Evolutionary conservation across 306 rosid genomes (phyloP), one percentile per base, ranked within the genome.

Genomic region (Gastrolobium bilobum): DNA sequence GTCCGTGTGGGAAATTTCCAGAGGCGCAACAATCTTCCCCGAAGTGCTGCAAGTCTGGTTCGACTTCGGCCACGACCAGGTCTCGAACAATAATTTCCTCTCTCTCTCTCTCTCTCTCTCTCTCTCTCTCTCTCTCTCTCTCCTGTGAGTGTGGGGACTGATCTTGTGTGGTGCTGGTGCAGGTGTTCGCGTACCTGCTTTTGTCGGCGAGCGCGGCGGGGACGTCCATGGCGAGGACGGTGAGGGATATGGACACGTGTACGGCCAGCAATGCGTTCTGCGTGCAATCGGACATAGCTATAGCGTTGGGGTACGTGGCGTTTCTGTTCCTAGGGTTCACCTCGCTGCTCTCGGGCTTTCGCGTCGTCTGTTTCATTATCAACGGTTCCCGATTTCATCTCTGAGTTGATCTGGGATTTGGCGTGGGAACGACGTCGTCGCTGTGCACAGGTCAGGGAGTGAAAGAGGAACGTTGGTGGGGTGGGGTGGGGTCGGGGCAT

Each of bases 61-160:
- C 89, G 99, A 95, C 76, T 95, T 95, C 82, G 93, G 98, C 79
- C 99, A 93, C 63, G 99, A 95, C 88, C 99, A 95, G 98, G 99
- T 95, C 29, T 34, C 53, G 4, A 85, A 54, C 15, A 65, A 38
- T 5, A 47, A 79, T 52, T 53, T 48, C 67, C 4, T 26, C 10
- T 9, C 51, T 5, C 43, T 29, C 4, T 6, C n/a, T 40, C 14
- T 73, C 31, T 68, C 3, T 29, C 42, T 54, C 38, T 3, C 3
- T 29, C 30, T 9, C 51, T 5, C 43, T 29, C 4, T 6, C n/a
- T 40, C 14, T 73, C 31, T 68, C 3, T 29, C 42, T 54, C 38
- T 3, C 3, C n/a, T 29, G 10, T 62, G 3, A 37, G 47, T 61
- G 34, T 9, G 76, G 59, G 44, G 53, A 4, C 47, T 58, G 84